These are phyloP conservation scores for Pseudozyma thailandica DNA, from an alignment of 1,284 basidiomycete species.

Conservation along the genomic window DNA sequence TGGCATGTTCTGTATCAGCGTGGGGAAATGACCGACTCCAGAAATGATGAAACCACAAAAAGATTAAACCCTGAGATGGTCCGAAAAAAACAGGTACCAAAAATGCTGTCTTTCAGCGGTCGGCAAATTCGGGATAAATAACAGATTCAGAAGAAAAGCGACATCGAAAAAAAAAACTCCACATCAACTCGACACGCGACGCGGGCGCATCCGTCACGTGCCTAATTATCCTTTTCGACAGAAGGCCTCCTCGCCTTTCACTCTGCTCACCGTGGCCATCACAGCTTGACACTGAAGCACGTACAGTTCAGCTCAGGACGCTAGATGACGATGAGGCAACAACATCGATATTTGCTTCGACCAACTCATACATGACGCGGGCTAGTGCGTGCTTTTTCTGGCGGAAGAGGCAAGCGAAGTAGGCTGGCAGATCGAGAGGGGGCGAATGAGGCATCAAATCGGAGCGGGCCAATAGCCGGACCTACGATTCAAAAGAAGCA, in stretches of 20 bases:
- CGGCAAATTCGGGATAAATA: constrained; percentile 12
- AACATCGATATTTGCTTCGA: too few species aligned
- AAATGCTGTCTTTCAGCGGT: constrained; percentile 1
- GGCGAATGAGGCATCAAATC: too few species aligned
- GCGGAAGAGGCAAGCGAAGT: too few species aligned
- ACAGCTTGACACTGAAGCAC: neutral
- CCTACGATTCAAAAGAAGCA: too few species aligned
- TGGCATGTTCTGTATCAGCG: neutral
- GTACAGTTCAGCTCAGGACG: too few species aligned
- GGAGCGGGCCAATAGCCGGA: too few species aligned
- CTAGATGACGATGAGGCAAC: too few species aligned
- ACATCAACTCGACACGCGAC: constrained; percentile 36
- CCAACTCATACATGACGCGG: too few species aligned
- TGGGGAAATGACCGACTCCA: constrained; percentile 1
- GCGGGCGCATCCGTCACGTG: constrained; percentile 38
- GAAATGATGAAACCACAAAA: constrained; percentile 1
- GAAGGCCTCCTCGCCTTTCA: neutral
- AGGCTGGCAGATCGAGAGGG: too few species aligned
- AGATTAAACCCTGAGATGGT: constrained; percentile 4
- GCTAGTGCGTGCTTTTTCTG: too few species aligned
- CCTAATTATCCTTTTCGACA: neutral
- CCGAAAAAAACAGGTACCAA: constrained; percentile 30
- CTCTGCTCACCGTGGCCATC: neutral
- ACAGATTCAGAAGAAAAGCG: constrained; percentile 20
- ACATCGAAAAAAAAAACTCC: constrained; percentile 27